Conservation (phyloP, 1,284 basidiomycete species). For the Melampsora larici-populina region DNA sequence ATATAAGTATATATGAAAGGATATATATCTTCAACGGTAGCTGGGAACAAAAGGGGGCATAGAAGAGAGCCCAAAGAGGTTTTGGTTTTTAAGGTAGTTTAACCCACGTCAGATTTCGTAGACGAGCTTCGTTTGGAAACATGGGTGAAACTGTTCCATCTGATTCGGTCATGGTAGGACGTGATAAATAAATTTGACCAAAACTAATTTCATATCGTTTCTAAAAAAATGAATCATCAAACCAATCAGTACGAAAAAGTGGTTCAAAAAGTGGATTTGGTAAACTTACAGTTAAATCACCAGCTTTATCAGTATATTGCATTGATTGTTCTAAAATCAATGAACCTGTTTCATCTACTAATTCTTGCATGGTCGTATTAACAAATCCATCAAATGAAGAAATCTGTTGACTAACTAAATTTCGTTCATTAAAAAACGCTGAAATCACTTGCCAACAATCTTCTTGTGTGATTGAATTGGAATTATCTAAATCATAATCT, state of each 20-base stretch:
- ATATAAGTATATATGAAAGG: neutral
- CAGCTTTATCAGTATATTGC: constrained; percentile 82
- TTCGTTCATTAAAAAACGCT: constrained; percentile 94
- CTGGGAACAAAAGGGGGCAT: constrained; percentile 36
- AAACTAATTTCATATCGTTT: constrained; percentile 96
- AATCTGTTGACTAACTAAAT: constrained; percentile 94
- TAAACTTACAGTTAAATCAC: constrained; percentile 63
- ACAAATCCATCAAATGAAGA: constrained; percentile 99
- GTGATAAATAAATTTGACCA: constrained; percentile 93
- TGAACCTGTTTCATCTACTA: constrained; percentile 91
- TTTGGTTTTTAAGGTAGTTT: no score
- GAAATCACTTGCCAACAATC: constrained; percentile 95
- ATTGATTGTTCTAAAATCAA: constrained; percentile 93
- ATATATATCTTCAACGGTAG: neutral
- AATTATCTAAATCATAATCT: neutral
- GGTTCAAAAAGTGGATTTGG: constrained; percentile 6
- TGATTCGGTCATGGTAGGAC: constrained; percentile 89
- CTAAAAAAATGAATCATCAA: constrained; percentile 56
- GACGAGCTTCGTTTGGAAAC: constrained; percentile 94
- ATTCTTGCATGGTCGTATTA: constrained; percentile 99
- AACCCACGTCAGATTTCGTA: constrained; percentile 74
- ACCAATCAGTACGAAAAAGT: neutral
- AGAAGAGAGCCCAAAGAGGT: neutral
- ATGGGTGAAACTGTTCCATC: constrained; percentile 90
- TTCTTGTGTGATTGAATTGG: constrained; percentile 68